Conservation (phyloP, 345 rosid genomes). For the Citrus sp. region DNA sequence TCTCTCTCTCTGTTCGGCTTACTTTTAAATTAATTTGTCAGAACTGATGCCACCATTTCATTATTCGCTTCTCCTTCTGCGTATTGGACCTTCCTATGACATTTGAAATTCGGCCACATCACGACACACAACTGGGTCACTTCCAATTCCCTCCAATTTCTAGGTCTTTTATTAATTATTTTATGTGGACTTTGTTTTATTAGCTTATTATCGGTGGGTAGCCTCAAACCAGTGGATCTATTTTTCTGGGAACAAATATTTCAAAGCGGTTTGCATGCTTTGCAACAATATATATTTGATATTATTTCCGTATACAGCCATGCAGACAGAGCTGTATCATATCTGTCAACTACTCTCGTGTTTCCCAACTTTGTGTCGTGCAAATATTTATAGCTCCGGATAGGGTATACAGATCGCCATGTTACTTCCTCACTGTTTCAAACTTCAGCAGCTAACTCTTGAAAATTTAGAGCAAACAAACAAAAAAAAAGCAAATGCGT, state of each 20-base stretch:
- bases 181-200: too few relatives aligned
- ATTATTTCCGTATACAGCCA: constrained; percentile 1
- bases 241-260: neutral
- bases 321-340: constrained; percentile 8
- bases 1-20: neutral
- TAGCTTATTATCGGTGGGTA: neutral
- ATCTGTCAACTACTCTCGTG: constrained; percentile 10
- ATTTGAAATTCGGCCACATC: neutral
- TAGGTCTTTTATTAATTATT: too few relatives aligned
- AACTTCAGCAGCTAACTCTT: neutral
- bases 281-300: neutral
- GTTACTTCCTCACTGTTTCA: neutral
- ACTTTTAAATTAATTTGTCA: neutral
- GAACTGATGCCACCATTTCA: neutral
- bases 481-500: neutral
- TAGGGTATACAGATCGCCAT: neutral
- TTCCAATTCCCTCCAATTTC: too few relatives aligned
- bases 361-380: neutral
- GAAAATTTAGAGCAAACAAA: neutral
- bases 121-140: neutral
- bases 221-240: neutral
- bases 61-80: neutral
- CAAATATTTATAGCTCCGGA: neutral
- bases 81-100: neutral
- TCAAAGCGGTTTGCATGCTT: neutral